These are phyloP conservation scores for Ganoderma lucidum DNA, from an alignment of 1,284 basidiomycete species.

Conservation along the genomic window DNA sequence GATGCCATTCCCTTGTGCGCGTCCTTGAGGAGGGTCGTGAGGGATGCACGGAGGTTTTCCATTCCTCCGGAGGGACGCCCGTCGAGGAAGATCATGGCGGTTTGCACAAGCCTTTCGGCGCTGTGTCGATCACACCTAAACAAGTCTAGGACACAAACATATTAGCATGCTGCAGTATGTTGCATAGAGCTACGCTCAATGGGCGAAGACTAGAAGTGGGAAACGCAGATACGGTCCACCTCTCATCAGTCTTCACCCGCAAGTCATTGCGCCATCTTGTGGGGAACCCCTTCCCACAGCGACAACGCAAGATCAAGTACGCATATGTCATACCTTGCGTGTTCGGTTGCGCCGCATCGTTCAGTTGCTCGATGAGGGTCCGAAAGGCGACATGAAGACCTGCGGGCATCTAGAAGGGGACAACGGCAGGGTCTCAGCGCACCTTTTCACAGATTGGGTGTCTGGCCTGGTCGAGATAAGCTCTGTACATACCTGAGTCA, in stretches of 20 bases:
- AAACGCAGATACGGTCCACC: not conserved
- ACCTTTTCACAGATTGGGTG: too few relatives aligned
- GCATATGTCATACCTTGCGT: slow-evolving; percentile 19
- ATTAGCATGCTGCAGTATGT: slow-evolving; percentile 3
- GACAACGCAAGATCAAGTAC: not conserved
- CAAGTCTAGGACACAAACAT: slow-evolving; percentile 20
- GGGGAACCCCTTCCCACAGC: not conserved
- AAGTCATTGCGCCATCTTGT: not conserved
- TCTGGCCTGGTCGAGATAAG: slow-evolving; percentile 7
- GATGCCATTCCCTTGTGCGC: slow-evolving; percentile 39
- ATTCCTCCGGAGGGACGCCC: not conserved
- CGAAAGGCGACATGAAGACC: slow-evolving; percentile 14
- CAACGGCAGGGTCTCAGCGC: slow-evolving; percentile 1
- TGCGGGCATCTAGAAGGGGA: slow-evolving; percentile 18
- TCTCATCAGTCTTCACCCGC: not conserved
- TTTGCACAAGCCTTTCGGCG: slow-evolving; percentile 16
- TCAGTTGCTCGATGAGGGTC: slow-evolving; percentile 13
- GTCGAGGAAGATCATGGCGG: slow-evolving; percentile 19
- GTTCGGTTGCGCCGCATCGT: slow-evolving; percentile 12
- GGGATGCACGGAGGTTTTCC: slow-evolving; percentile 3
- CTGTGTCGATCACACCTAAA: slow-evolving; percentile 19
- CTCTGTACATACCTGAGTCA: slow-evolving; percentile 1
- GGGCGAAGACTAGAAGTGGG: not conserved
- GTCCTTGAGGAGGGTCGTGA: slow-evolving; percentile 35
- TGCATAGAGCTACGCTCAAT: not conserved